Evolutionary conservation across 2,329 filamentous ascomycete species (phyloP).

Genomic region (Pseudocercospora vitis): DNA sequence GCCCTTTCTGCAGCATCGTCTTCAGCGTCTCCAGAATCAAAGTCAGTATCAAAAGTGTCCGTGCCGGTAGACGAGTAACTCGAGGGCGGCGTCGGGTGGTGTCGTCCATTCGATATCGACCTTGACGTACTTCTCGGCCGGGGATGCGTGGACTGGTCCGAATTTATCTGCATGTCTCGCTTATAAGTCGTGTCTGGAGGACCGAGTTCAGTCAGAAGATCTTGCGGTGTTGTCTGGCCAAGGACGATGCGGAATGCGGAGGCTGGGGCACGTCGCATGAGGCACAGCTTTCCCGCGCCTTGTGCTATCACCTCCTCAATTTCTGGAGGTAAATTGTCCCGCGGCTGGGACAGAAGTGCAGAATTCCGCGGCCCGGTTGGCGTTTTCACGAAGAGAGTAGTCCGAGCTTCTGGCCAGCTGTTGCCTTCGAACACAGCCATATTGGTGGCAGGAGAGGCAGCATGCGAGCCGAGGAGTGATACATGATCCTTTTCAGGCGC

Average conservation of each 20-base stretch:
- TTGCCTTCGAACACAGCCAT: slow-evolving; percentile 90
- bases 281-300: slow-evolving; percentile 74
- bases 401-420: slow-evolving; percentile 83
- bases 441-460: slow-evolving; percentile 72
- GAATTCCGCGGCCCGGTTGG: slow-evolving; percentile 74
- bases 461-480: slow-evolving; percentile 75
- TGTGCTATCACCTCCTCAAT: slow-evolving; percentile 76
- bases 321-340: slow-evolving; percentile 83
- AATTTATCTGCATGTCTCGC: slow-evolving; percentile 25
- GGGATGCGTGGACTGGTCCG: slow-evolving; percentile 24
- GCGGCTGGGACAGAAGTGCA: slow-evolving; percentile 66
- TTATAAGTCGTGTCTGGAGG: slow-evolving; percentile 88
- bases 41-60: slow-evolving; percentile 47
- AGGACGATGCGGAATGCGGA: slow-evolving; percentile 70
- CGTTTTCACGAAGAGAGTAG: slow-evolving; percentile 71
- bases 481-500: slow-evolving; percentile 79
- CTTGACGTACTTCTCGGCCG: slow-evolving; percentile 30
- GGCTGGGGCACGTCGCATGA: slow-evolving; percentile 69
- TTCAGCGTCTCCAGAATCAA: slow-evolving; percentile 52
- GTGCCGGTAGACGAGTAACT: slow-evolving; percentile 44
- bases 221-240: slow-evolving; percentile 86
- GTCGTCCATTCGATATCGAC: slow-evolving; percentile 28
- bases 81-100: slow-evolving; percentile 36
- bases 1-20: slow-evolving; percentile 61
- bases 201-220: slow-evolving; percentile 84